Evolutionary conservation across 225 moss, liverwort and hornwort species (phyloP), one percentile per base, ranked within the genome.

Genomic region (Polytrichum formosum): DNA sequence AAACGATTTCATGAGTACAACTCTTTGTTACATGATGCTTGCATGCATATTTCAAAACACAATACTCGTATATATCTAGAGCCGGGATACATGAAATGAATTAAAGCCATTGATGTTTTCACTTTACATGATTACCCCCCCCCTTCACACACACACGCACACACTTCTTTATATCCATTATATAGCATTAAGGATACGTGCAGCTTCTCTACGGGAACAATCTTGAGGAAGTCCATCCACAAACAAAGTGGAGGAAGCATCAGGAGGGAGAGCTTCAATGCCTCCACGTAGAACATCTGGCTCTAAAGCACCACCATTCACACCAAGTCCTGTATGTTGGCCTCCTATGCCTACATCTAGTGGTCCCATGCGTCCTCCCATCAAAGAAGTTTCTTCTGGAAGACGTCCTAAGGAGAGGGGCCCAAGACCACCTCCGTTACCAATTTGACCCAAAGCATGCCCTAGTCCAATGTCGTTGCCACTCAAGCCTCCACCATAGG

Each of bases 191-290:
- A 77, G 88, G 88, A 92, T 93, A 93, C 91, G 97, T 58, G 97
- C 97, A 73, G 92, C 97, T 92, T 98, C 97, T 87, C 97, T 85
- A 70, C 97, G 92, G 55, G 97, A 90, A 74, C 97, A 98, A 81
- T 98, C 97, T 58, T 94, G 88, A 66, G 97, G 97, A 28, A 98
- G 94, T 54, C 97, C 97, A 77, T 98, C 97, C 8, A 98, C 97
- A 30, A 98, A 98, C 6, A 98, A 80, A 20, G 97, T 98, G 10
- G 97, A 91, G 2, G 97, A 92, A 27, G 94, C 97, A 84, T 98
- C 97, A 33, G 92, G 97, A 35, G 97, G 97, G 56, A 98, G 90
- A 76, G 94, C 92, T 53, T 98, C 97, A 35, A 94, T 86, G 31
- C 90, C 92, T 46, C 85, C 90, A 65, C 93, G 94, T 28, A 94